These are phyloP conservation scores for Flaveria trinervia DNA, from an alignment of 129 eudicot genomes.

Conservation along the genomic window DNA sequence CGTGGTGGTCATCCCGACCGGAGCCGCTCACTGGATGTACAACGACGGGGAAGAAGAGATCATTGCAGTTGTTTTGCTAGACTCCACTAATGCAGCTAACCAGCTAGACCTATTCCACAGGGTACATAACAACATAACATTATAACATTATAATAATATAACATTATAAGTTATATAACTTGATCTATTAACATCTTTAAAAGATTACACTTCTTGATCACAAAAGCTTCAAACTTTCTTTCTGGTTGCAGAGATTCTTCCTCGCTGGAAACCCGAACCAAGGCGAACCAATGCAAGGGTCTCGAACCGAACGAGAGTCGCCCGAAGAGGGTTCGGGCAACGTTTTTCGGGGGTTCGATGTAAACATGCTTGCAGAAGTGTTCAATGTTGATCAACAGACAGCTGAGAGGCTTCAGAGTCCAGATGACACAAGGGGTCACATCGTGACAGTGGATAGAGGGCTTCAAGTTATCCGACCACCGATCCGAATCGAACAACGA, in stretches of 20 bases:
- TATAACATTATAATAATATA: too few species aligned
- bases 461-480: constrained; percentile 59
- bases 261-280: constrained; percentile 58
- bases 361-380: constrained; percentile 31
- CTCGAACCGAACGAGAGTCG: neutral
- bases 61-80: constrained; percentile 41
- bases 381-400: constrained; percentile 57
- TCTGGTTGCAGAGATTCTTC: constrained; percentile 53
- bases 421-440: constrained; percentile 58
- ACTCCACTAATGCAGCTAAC: constrained; percentile 52
- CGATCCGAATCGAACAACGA: constrained; percentile 22
- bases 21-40: constrained; percentile 72
- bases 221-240: neutral
- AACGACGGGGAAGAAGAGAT: constrained; percentile 68
- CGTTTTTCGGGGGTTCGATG: constrained; percentile 56
- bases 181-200: too few species aligned
- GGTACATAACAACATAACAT: constrained; percentile 27
- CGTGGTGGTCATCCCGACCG: constrained; percentile 62
- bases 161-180: too few species aligned
- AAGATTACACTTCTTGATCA: too few species aligned
- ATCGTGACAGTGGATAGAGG: constrained; percentile 48
- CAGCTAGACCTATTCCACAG: constrained; percentile 73
- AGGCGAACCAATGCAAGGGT: neutral
- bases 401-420: constrained; percentile 46
- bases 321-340: constrained; percentile 38